Conservation (phyloP, 1,139 yeast species). For the Kurtzmaniella quercitrusa region DNA sequence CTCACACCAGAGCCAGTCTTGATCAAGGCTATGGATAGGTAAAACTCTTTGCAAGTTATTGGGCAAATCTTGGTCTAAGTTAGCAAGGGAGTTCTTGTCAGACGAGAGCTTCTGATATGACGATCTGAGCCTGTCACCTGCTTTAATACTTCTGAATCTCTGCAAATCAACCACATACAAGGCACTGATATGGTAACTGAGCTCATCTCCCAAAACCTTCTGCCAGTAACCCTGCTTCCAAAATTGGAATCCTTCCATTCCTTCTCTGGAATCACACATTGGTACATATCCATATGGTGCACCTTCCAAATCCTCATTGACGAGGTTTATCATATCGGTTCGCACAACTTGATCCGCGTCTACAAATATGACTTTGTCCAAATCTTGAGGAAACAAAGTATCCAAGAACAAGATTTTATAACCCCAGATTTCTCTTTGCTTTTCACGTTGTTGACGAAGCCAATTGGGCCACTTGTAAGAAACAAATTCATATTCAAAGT, state of each 20-base stretch:
- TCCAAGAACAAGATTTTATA: constrained; percentile 83
- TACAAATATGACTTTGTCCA: constrained; percentile 74
- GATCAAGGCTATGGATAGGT: constrained; percentile 69
- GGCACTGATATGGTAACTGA: constrained; percentile 80
- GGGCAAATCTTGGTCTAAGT: constrained; percentile 88
- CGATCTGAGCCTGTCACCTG: constrained; percentile 78
- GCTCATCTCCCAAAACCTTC: constrained; percentile 50
- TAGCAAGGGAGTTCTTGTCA: constrained; percentile 74
- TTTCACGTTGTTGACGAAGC: constrained; percentile 72
- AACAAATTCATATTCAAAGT: constrained; percentile 66
- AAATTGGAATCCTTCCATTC: constrained; percentile 82
- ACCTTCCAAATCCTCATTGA: constrained; percentile 62
- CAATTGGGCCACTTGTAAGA: constrained; percentile 91
- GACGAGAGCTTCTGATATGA: constrained; percentile 81
- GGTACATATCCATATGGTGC: constrained; percentile 85
- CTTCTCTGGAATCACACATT: constrained; percentile 78
- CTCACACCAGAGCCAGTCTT: constrained; percentile 91
- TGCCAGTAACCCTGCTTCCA: constrained; percentile 96
- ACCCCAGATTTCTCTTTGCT: constrained; percentile 82
- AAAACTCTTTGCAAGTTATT: constrained; percentile 70
- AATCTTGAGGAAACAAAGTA: constrained; percentile 74
- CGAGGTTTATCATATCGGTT: constrained; percentile 66
- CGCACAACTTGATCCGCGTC: constrained; percentile 83
- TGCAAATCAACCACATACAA: constrained; percentile 75
- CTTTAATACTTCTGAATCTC: constrained; percentile 57